Evolutionary conservation across 2,329 filamentous ascomycete species (phyloP), one percentile per base, ranked within the genome.

Genomic region (Neobulgaria alba): DNA sequence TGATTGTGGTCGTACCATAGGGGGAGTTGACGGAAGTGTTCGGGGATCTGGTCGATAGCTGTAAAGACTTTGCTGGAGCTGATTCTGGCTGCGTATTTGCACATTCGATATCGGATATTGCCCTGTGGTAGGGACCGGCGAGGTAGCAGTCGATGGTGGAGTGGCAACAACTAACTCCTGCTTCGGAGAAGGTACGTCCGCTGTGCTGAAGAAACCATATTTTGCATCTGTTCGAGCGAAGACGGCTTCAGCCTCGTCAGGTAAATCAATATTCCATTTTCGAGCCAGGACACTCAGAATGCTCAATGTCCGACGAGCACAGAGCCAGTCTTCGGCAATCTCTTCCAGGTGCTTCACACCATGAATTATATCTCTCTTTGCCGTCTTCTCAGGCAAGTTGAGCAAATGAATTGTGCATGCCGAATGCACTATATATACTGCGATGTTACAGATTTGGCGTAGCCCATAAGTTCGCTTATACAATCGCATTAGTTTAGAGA

Each of bases 331-430:
- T 60, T 95, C 89, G 0, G 87, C 87, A 53, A 98, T 95, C 57
- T 96, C 90, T 61, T 96, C 90, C 1, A 96, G 74, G 48, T 95
- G 86, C 56, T 86, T 90, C 32, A 95, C 73, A 1, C 90, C 88
- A 54, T 95, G 89, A 3, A 85, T 82, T 31, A 98, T 85, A 61
- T 96, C 90, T 53, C 90, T 72, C 55, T 79, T 82, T 3, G 92
- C 87, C 20, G 85, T 92, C 65, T 92, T 95, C 53, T 95, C 89
- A 0, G 89, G 89, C 1, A 96, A 68, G 51, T 95, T 95, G 26
- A 98, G 77, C 15, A 98, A 67, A 56, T 96, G 92, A 29, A 96
- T 93, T 0, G 88, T 95, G 59, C 88, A 95, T 20, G 92, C 89
- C 3, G 87, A 92, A 61, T 96, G 90, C 0, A 85, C 74, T 64